Base-by-base conservation (phyloP, 345 rosid species). In the Cardamine resedifolia region DNA sequence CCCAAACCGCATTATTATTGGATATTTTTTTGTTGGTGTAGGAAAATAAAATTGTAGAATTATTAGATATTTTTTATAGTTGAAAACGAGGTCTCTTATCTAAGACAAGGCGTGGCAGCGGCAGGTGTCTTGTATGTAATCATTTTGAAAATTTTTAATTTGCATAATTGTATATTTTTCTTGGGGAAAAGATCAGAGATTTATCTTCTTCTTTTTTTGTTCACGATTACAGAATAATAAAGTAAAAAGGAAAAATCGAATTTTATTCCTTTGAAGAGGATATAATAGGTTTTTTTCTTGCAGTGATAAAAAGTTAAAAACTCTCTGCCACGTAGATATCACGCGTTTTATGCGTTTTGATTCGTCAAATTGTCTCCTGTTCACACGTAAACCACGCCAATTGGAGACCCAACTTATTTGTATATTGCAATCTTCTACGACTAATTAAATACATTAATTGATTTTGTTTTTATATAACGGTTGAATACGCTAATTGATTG, bases 321-420 rank as follows among this genome's bases (percentile, higher is more conserved):
- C 7, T 33, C 62, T 62, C 14, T 52, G 53, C 43, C 76, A 62
- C 45, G 62, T 71, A 51, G 68, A 51, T 71, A 30, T 41, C 36
- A 66, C 73, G 72, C 55, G 45, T 66, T 38, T 48, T 19, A 27
- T 73, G 66, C 60, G 61, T 58, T 74, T 57, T 66, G 73, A 66
- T 66, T 74, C 68, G 73, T 50, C 63, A 58, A 68, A 57, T 60
- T 75, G 39, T 52, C 19, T 41, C 18, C 5, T 58, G 77, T 74
- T 74, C 72, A 66, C 72, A 66, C 78, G 61, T 66, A 58, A 66
- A 66, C 72, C 61, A 74, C 72, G 65, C 58, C 58, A 64, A 10
- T 72, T 72, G 26, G 64, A 72, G 36, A 49, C 48, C 53, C 59
- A 27, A 64, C 11, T 64, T 73, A 34, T 12, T 30, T 4, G 33